phyloP scores from a whole-genome alignment of 176 grass and related monocot species.

The Typha latifolia region DNA sequence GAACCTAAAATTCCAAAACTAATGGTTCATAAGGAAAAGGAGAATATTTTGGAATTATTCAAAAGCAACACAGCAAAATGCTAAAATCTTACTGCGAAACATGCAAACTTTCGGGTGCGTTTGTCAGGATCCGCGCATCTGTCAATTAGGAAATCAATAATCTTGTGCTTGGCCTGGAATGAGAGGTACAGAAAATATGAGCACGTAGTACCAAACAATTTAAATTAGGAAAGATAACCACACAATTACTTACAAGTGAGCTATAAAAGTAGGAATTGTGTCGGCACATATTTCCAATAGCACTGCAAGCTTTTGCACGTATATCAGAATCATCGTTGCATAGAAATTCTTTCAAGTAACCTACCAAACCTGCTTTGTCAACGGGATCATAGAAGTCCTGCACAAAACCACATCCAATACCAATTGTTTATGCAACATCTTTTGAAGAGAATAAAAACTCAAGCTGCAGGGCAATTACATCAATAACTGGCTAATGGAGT shows the following conservation, averaged over 20 bases:
- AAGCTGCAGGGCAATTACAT: too few relatives aligned
- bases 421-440: constrained; percentile 4
- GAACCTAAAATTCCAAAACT: too few relatives aligned
- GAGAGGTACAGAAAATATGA: constrained; percentile 15
- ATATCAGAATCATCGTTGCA: constrained; percentile 61
- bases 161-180: constrained; percentile 51
- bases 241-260: constrained; percentile 62
- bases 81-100: constrained; percentile 76
- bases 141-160: constrained; percentile 78
- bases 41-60: not conserved
- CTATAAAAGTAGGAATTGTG: constrained; percentile 84
- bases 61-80: not conserved
- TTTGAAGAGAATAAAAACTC: not conserved
- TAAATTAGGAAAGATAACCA: not conserved
- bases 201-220: not conserved
- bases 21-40: not conserved
- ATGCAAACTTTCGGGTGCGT: constrained; percentile 89
- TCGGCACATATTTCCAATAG: constrained; percentile 95
- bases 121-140: constrained; percentile 87
- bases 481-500: not conserved
- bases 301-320: constrained; percentile 97
- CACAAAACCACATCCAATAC: constrained; percentile 6
- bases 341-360: constrained; percentile 60
- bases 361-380: constrained; percentile 62
- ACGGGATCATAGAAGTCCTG: constrained; percentile 90